These are phyloP conservation scores for Saccharomycopsis hybrid DNA, from an alignment of 1,139 yeast species.

Conservation along the genomic window DNA sequence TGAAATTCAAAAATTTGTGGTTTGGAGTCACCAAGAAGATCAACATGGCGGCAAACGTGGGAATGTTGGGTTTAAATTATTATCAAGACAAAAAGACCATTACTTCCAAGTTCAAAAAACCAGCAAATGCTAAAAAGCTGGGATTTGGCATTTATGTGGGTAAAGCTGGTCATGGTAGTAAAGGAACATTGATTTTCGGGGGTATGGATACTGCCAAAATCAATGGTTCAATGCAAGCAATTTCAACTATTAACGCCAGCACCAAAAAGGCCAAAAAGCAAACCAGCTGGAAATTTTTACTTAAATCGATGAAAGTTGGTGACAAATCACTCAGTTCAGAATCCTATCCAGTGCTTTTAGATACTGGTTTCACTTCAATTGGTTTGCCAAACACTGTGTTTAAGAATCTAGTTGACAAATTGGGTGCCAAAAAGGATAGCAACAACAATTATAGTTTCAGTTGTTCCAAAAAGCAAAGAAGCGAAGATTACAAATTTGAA, in stretches of 20 bases:
- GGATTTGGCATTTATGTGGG: slow-evolving; percentile 14
- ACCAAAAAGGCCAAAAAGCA: neutral
- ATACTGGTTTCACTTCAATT: slow-evolving; percentile 57
- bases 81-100: neutral
- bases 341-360: slow-evolving; percentile 43
- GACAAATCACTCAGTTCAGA: slow-evolving; percentile 9
- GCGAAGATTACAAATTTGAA: too few species aligned
- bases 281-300: neutral
- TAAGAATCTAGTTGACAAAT: neutral
- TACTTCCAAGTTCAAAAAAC: neutral
- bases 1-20: neutral
- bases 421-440: neutral
- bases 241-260: slow-evolving; percentile 17
- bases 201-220: slow-evolving; percentile 10
- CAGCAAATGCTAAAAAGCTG: neutral
- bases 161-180: slow-evolving; percentile 1
- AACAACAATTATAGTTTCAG: neutral
- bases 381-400: slow-evolving; percentile 5
- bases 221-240: slow-evolving; percentile 26
- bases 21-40: slow-evolving; percentile 8
- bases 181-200: slow-evolving; percentile 9
- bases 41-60: neutral
- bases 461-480: too few species aligned
- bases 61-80: slow-evolving; percentile 7
- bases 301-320: neutral